phyloP scores from a whole-genome alignment of 768 basidiomycete genomes.

The Kwoniella europaea region DNA sequence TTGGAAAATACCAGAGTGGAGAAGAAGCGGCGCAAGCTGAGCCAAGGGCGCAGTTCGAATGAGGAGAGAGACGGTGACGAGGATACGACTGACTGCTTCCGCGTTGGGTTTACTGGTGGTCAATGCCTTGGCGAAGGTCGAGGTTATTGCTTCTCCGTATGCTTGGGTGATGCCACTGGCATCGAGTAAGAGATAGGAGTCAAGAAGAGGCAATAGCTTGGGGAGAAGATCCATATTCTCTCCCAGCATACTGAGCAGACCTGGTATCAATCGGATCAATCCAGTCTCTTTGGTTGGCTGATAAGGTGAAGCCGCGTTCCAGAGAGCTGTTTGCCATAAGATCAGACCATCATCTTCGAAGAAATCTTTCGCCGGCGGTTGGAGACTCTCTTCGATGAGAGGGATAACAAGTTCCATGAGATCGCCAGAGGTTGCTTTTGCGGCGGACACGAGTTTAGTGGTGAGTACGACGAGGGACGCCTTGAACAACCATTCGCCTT shows the following conservation, averaged over 20 bases:
- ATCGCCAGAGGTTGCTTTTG: constrained; percentile 45
- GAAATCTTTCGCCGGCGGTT: constrained; percentile 54
- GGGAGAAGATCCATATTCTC: constrained; percentile 51
- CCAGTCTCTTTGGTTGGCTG: constrained; percentile 42
- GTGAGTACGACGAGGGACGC: constrained; percentile 54
- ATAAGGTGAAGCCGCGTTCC: constrained; percentile 49
- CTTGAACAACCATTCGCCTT: constrained; percentile 59
- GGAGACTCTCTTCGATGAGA: constrained; percentile 55
- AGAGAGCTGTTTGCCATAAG: constrained; percentile 53
- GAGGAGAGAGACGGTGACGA: constrained; percentile 43
- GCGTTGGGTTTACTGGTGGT: constrained; percentile 38
- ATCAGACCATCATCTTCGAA: constrained; percentile 56
- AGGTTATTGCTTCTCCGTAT: constrained; percentile 38
- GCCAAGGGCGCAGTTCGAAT: constrained; percentile 38
- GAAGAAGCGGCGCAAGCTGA: constrained; percentile 40
- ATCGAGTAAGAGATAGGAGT: constrained; percentile 55
- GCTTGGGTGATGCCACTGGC: constrained; percentile 44
- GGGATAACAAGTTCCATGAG: constrained; percentile 56
- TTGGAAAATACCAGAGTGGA: constrained; percentile 49
- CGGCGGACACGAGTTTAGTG: constrained; percentile 50
- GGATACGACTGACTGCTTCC: constrained; percentile 35
- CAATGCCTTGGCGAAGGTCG: constrained; percentile 36
- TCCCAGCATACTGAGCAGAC: constrained; percentile 43
- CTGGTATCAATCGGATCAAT: constrained; percentile 49
- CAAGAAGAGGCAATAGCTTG: constrained; percentile 42